A percentile compares a stretch with the other conserved stretches of the same genome.
These are phyloP conservation scores for Farysia itapuensis DNA, from an alignment of 1,284 basidiomycete genomes.

Conservation along the genomic window DNA sequence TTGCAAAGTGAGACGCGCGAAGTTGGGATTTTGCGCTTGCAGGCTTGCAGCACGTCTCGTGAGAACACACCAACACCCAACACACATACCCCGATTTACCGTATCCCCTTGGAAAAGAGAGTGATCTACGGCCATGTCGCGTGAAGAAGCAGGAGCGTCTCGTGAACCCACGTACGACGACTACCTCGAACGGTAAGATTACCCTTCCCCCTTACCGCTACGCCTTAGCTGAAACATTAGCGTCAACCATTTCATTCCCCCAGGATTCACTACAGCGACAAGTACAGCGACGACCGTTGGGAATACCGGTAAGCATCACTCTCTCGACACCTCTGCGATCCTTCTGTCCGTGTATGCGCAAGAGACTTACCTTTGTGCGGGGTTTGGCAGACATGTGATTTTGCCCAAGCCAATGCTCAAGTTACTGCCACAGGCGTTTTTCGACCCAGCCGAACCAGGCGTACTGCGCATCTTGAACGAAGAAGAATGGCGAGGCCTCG, in stretches of 20 bases:
- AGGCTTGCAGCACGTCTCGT: no score
- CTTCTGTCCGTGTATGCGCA: background rate
- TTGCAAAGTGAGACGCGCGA: no score
- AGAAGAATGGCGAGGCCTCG: conserved; percentile 90
- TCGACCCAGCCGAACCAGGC: conserved; percentile 71
- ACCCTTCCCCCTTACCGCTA: background rate
- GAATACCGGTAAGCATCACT: conserved; percentile 66
- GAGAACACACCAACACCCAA: no score
- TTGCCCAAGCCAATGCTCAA: conserved; percentile 60
- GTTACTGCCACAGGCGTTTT: conserved; percentile 62
- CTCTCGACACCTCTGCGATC: background rate
- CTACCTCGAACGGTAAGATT: conserved; percentile 52
- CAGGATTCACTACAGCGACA: conserved; percentile 60
- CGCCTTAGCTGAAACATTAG: background rate
- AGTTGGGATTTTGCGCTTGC: no score
- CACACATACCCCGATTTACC: no score
- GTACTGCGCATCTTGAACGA: conserved; percentile 80
- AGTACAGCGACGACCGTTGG: conserved; percentile 64
- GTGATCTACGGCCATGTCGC: no score
- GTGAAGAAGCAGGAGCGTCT: conserved; percentile 8
- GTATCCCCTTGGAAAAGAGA: no score
- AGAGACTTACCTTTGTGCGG: conserved; percentile 54
- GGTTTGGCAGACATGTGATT: conserved; percentile 65
- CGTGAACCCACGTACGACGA: conserved; percentile 54
- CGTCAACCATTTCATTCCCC: background rate